Conservation (phyloP, 108 stramenopile species). For the Cylindrotheca fusiformis region DNA sequence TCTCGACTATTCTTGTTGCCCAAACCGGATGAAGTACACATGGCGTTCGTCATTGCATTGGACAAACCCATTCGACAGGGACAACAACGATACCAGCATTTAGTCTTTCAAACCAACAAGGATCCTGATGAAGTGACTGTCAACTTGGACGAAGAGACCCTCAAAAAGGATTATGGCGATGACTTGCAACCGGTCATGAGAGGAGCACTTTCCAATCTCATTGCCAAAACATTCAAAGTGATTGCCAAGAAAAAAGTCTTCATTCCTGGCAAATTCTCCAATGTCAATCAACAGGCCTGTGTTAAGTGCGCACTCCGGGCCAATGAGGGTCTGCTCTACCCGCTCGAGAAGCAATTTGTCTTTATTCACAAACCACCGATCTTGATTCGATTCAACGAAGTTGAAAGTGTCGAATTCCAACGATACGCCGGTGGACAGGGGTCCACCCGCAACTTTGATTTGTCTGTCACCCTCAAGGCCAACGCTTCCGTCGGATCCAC, state of each 20-base stretch:
- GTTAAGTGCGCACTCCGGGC: slow-evolving; percentile 89
- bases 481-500: slow-evolving; percentile 27
- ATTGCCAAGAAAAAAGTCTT: slow-evolving; percentile 97
- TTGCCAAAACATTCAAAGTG: slow-evolving; percentile 98
- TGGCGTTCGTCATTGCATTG: slow-evolving; percentile 97
- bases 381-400: slow-evolving; percentile 95
- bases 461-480: slow-evolving; percentile 71
- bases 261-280: slow-evolving; percentile 90
- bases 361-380: slow-evolving; percentile 99
- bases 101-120: slow-evolving; percentile 92
- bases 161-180: slow-evolving; percentile 88
- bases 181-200: slow-evolving; percentile 87
- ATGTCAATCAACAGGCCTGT: slow-evolving; percentile 82
- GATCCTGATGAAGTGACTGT: slow-evolving; percentile 82
- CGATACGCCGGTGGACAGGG: slow-evolving; percentile 91
- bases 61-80: slow-evolving; percentile 98
- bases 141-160: slow-evolving; percentile 90
- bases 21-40: slow-evolving; percentile 91
- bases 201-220: slow-evolving; percentile 90
- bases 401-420: slow-evolving; percentile 95
- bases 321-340: slow-evolving; percentile 97
- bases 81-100: slow-evolving; percentile 95
- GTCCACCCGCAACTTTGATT: slow-evolving; percentile 92
- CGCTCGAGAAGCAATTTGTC: slow-evolving; percentile 97
- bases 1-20: slow-evolving; percentile 92